Conservation (phyloP, 1,139 yeast species). For the Suhomyces bokatorum region DNA sequence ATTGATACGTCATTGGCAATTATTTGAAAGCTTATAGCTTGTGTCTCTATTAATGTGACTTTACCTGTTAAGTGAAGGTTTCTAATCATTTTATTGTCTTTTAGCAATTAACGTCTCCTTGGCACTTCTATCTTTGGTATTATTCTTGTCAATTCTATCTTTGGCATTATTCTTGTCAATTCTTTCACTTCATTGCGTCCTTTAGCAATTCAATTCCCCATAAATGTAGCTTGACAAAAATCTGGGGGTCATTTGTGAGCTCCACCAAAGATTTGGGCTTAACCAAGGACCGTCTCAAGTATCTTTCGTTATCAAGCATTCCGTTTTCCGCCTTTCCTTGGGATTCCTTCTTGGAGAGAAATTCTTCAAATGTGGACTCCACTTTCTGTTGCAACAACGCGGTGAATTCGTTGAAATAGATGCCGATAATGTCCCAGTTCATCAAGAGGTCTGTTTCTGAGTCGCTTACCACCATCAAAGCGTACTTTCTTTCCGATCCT, state of each 20-base stretch:
- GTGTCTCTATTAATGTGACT: too few relatives aligned
- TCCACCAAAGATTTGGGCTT: constrained; percentile 61
- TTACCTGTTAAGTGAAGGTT: too few relatives aligned
- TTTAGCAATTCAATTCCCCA: constrained; percentile 57
- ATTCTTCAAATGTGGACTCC: constrained; percentile 16
- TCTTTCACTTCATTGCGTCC: constrained; percentile 19
- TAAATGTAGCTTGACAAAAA: constrained; percentile 65
- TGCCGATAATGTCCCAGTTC: constrained; percentile 58
- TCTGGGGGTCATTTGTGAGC: constrained; percentile 56
- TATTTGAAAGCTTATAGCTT: too few relatives aligned
- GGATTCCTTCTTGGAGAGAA: constrained; percentile 6
- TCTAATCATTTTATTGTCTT: too few relatives aligned
- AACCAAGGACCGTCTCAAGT: constrained; percentile 50
- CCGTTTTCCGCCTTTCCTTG: constrained; percentile 11
- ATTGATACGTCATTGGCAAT: too few relatives aligned
- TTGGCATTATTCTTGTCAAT: too few relatives aligned
- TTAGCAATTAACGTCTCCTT: too few relatives aligned
- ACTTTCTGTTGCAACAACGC: constrained; percentile 49
- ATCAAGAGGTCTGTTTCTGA: constrained; percentile 52
- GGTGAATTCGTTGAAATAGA: constrained; percentile 54
- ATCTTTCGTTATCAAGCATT: constrained; percentile 51
- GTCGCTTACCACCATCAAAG: constrained; percentile 63
- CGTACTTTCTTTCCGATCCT: constrained; percentile 75
- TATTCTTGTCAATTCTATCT: too few relatives aligned
- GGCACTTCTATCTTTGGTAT: too few relatives aligned